Base-by-base conservation (phyloP, 345 rosid genomes). In the Lepidium sativum region DNA sequence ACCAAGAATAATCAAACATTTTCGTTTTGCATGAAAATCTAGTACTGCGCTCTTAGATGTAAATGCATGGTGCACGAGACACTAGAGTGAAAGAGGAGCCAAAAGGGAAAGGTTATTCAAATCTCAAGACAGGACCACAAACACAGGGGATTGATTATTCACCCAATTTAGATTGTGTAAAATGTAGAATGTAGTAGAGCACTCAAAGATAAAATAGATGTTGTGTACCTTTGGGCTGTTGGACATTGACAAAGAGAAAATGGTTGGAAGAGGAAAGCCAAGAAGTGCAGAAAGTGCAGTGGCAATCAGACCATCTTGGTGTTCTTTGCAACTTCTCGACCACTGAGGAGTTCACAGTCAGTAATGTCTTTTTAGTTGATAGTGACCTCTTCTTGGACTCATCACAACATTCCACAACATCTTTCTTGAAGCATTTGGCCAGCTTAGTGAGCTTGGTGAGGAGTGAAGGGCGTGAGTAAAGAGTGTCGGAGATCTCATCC, bases 281-380 rank as follows among this genome's bases (percentile, higher is more conserved):
- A 29, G 80, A 76, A 44, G 78, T 88, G 78, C 99, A 95, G 63
- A 76, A 54, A 37, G 69, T 70, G 67, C 99, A 94, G 52, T 86
- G 95, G 50, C 99, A 94, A 67, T 92, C 98, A 9, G 95, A 92
- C 98, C 98, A 92, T 78, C 96, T 79, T 11, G 96, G 90, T 35
- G 79, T 72, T 14, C 85, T 79, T 63, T 75, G 81, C 16, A 56
- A 67, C 54, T 68, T 88, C 74, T 83, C 90, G 37, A 90, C 90
- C 31, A 84, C 80, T 67, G 89, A 76, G 8, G 97, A 80, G 54
- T 80, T 81, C 33, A 87, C 80, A 6, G 80, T 73, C 32, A 84
- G 67, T 29, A 78, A 67, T 29, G 86, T 79, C 60, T 66, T 48
- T 72, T 80, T 77, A 35, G 64, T 39, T 31, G 69, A 54, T 23